Base-by-base conservation (phyloP, 495 filamentous ascomycete genomes). In the Barbatosphaeria neglecta region DNA sequence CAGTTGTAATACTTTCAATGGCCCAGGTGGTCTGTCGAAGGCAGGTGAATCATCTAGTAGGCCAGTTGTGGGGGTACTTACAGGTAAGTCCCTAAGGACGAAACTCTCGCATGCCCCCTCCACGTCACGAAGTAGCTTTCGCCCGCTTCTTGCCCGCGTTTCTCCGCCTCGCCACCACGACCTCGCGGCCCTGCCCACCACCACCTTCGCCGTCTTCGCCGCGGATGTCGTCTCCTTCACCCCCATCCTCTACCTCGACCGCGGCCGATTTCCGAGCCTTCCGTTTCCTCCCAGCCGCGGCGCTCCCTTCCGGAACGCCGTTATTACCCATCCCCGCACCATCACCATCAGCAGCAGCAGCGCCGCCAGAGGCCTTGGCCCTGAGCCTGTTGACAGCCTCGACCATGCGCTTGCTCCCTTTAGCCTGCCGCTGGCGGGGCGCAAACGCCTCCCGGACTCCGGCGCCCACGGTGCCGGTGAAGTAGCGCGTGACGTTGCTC, bases 401-500 rank as follows among this genome's bases (percentile, higher is more conserved):
- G 54, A 86, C 82, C 83, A 96, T 89, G 50, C 90, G 70, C 70
- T 80, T 85, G 50, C 84, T 89, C 47, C 77, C 81, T 27, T 75
- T 76, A 15, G 65, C 76, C 44, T 10, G 31, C 9, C 72, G 76
- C 50, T 77, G 75, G 38, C 86, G 76, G 1, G 87, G 89, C 23
- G 88, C 88, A 72, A 92, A 94, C 1, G 80, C 81, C 41, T 84
- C 81, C 31, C 70, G 56, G 0, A 71, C 56, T 1, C 69, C 62
- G 1, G 45, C 49, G 9, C 70, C 68, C 0, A 68, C 64, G 6
- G 54, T 47, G 2, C 69, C 70, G 28, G 60, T 60, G 61, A 97
- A 92, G 58, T 80, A 98, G 20, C 79, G 73, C n/a, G 92, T 98
- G 52, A 98, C 94, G 59, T 97, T 98, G 24, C 78, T 81, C 71